phyloP scores from a whole-genome alignment of 1,284 basidiomycete genomes.

The Heterobasidion parviporum region DNA sequence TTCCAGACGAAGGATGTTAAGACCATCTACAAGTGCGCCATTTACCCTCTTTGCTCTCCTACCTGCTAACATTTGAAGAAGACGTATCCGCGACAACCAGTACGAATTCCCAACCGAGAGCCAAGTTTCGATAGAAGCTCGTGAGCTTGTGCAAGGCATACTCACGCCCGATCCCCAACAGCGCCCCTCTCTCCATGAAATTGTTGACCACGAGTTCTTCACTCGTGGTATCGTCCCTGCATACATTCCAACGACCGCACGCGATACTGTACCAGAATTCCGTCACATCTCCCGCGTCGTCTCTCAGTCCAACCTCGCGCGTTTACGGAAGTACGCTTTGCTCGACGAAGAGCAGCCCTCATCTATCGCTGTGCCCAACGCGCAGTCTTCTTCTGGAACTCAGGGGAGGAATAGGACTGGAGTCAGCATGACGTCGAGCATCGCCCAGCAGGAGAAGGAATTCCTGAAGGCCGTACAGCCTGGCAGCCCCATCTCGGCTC shows the following conservation, averaged over 20 bases:
- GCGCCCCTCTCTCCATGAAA: slow-evolving; percentile 80
- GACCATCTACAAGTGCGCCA: slow-evolving; percentile 78
- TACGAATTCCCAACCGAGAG: slow-evolving; percentile 88
- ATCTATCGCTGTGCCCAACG: slow-evolving; percentile 29
- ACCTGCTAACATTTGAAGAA: slow-evolving; percentile 22
- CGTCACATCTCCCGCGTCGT: slow-evolving; percentile 52
- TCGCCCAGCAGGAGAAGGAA: slow-evolving; percentile 88
- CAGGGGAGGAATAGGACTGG: neutral
- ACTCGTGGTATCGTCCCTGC: slow-evolving; percentile 73
- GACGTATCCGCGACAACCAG: slow-evolving; percentile 89
- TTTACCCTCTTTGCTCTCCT: neutral
- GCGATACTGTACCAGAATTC: slow-evolving; percentile 71
- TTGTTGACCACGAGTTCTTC: slow-evolving; percentile 86
- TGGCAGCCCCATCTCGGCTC: slow-evolving; percentile 87
- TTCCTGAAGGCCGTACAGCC: slow-evolving; percentile 95
- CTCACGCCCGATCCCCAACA: slow-evolving; percentile 76
- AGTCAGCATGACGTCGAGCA: slow-evolving; percentile 39
- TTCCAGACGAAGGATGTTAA: slow-evolving; percentile 99
- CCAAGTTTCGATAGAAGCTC: slow-evolving; percentile 63
- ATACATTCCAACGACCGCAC: slow-evolving; percentile 73
- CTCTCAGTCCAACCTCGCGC: slow-evolving; percentile 65
- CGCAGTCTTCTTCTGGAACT: neutral
- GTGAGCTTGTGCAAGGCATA: slow-evolving; percentile 79
- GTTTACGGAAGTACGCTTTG: slow-evolving; percentile 49
- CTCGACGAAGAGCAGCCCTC: slow-evolving; percentile 54